phyloP scores from a whole-genome alignment of 2,329 filamentous ascomycete genomes.

The Tympanopsis confertula region DNA sequence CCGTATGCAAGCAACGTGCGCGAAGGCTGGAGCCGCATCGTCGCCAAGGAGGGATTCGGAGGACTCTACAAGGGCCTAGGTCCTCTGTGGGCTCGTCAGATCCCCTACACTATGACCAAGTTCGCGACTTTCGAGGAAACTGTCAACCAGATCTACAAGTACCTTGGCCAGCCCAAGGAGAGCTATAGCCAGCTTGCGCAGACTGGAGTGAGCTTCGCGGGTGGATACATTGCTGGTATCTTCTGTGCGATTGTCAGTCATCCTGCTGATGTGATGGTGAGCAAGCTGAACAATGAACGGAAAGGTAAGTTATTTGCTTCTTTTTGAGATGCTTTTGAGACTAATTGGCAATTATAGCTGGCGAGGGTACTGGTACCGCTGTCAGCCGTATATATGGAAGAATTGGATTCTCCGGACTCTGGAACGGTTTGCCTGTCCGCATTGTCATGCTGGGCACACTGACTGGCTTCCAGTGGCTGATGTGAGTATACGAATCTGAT shows the following conservation, averaged over 20 bases:
- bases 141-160: slow-evolving; percentile 71
- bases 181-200: slow-evolving; percentile 74
- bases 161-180: slow-evolving; percentile 63
- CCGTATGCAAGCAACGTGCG: slow-evolving; percentile 67
- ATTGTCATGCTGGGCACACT: slow-evolving; percentile 83
- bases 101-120: slow-evolving; percentile 87
- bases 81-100: slow-evolving; percentile 83
- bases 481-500: too few species aligned
- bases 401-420: slow-evolving; percentile 77
- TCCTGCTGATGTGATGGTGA: slow-evolving; percentile 80
- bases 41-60: slow-evolving; percentile 59
- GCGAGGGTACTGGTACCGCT: slow-evolving; percentile 69
- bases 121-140: slow-evolving; percentile 88
- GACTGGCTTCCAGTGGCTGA: slow-evolving; percentile 87
- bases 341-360: slow-evolving; percentile 22
- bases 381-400: slow-evolving; percentile 72
- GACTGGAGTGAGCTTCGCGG: slow-evolving; percentile 74
- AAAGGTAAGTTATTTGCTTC: slow-evolving; percentile 15
- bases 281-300: slow-evolving; percentile 75
- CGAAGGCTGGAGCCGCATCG: slow-evolving; percentile 60
- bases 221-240: slow-evolving; percentile 78
- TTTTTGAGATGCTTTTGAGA: neutral
- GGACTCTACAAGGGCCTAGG: slow-evolving; percentile 81
- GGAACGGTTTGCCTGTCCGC: slow-evolving; percentile 75
- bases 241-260: slow-evolving; percentile 77